Evolutionary conservation across 83 land plant genomes (phyloP).

Genomic region (Picea abies): DNA sequence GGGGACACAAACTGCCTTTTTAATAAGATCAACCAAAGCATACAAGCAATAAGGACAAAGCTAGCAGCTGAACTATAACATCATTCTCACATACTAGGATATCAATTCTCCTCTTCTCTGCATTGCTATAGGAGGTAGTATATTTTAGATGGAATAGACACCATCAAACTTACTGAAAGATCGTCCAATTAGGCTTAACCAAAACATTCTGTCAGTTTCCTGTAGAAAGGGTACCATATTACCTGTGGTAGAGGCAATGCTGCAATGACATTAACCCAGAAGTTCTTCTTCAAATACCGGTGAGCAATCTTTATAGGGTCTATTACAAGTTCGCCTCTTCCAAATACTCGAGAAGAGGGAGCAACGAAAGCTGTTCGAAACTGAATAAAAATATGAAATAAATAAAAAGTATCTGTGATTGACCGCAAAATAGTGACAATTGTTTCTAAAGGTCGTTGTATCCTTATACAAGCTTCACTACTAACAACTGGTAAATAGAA

Average conservation of each 20-base stretch:
- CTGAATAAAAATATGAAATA: slow-evolving; percentile 69
- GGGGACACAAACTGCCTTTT: no score
- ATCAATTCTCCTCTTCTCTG: background rate
- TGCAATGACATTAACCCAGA: slow-evolving; percentile 73
- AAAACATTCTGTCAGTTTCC: background rate
- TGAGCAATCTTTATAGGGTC: slow-evolving; percentile 59
- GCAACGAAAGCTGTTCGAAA: slow-evolving; percentile 85
- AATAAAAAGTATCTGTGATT: slow-evolving; percentile 63
- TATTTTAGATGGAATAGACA: background rate
- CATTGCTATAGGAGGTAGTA: background rate
- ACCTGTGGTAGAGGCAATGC: slow-evolving; percentile 92
- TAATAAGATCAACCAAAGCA: no score
- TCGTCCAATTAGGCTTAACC: background rate
- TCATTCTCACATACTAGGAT: background rate
- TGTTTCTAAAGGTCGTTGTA: slow-evolving; percentile 24
- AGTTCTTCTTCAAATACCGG: slow-evolving; percentile 68
- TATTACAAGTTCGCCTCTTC: slow-evolving; percentile 85
- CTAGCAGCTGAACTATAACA: no score
- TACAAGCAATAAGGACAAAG: no score
- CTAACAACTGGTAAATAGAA: slow-evolving; percentile 62
- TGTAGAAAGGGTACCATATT: background rate
- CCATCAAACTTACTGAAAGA: background rate
- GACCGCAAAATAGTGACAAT: slow-evolving; percentile 61
- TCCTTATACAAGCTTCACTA: slow-evolving; percentile 35
- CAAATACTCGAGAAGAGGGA: slow-evolving; percentile 76